Evolutionary conservation across 805 yeast genomes (phyloP).

Genomic region (Wickerhamomyces chaumierensis): DNA sequence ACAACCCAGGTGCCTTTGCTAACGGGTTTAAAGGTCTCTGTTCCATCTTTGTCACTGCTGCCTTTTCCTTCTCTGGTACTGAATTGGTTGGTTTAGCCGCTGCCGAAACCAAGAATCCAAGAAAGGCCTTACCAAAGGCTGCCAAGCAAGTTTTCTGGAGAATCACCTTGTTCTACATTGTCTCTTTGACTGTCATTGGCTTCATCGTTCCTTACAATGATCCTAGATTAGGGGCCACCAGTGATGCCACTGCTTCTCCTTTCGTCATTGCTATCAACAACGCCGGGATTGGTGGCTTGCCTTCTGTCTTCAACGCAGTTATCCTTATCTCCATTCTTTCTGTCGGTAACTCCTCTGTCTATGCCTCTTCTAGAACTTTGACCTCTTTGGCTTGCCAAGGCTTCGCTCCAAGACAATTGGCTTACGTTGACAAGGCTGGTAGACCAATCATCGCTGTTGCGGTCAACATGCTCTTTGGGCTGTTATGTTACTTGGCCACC

Average conservation of each 20-base stretch:
- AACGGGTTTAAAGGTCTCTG: slow-evolving; percentile 55
- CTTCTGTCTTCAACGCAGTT: slow-evolving; percentile 57
- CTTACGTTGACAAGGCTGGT: slow-evolving; percentile 55
- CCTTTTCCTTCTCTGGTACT: slow-evolving; percentile 64
- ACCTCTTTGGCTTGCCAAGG: slow-evolving; percentile 55
- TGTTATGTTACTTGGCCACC: slow-evolving; percentile 46
- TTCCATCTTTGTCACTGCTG: slow-evolving; percentile 64
- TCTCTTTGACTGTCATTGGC: slow-evolving; percentile 43
- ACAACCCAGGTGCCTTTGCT: slow-evolving; percentile 41
- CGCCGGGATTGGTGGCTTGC: slow-evolving; percentile 55
- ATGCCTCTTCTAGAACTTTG: slow-evolving; percentile 57
- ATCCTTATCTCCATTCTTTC: slow-evolving; percentile 57
- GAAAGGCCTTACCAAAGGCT: slow-evolving; percentile 58
- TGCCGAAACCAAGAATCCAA: slow-evolving; percentile 64
- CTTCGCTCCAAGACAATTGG: slow-evolving; percentile 44
- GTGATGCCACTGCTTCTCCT: slow-evolving; percentile 61
- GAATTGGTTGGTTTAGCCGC: slow-evolving; percentile 69
- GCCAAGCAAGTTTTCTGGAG: slow-evolving; percentile 78
- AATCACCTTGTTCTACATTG: slow-evolving; percentile 55
- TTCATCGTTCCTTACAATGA: slow-evolving; percentile 60
- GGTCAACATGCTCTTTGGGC: slow-evolving; percentile 41
- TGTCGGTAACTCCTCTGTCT: slow-evolving; percentile 66
- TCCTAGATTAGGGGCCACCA: slow-evolving; percentile 36
- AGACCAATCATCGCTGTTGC: slow-evolving; percentile 52
- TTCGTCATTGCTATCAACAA: slow-evolving; percentile 60